Base-by-base conservation (phyloP, 371 early-diverging fungal genomes). In the Fennellomyces sp. region DNA sequence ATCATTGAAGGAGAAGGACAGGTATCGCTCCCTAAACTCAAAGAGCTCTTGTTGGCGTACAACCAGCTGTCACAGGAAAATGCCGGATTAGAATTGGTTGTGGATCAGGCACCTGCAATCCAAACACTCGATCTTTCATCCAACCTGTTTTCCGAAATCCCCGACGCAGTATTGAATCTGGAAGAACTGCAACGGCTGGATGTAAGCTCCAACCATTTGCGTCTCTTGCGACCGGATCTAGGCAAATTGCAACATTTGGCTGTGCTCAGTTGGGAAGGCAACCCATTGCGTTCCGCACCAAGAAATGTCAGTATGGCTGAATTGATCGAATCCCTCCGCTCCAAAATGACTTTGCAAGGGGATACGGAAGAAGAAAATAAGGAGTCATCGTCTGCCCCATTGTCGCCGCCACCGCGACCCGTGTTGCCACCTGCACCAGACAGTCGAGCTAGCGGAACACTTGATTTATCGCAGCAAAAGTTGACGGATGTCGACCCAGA, bases 121-220 rank as follows among this genome's bases (percentile, higher is more conserved):
- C 78, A 85, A 47, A 86, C 81, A 2, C 63, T 93, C 2, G 91
- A 90, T 56, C 59, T 91, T 10, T 78, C 86, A 7, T 83, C 85
- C 49, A 91, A 92, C 51, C 68, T 62, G 8, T 73, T 90, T 19
- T 64, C 68, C 2, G 66, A 74, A 15, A 62, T 93, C 5, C 90
- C 91, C 3, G 56, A 57, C 3, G 78, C 61, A 3, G 54, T 83
- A 5, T 68, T 86, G 5, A 42, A 81, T 5, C 66, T 80, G 5
- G 45, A 76, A 33, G 52, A 67, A n/a, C 53, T 67, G 11, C 61
- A 82, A 39, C 78, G 89, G 36, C 58, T 93, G 33, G 91, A 91
- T 74, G 64, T 91, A 25, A 65, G 85, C 19, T 81, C 78, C 41
- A 91, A 91, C 63, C 71, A 75, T 15, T 58, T 90, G 55, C 73